Percentiles rank a stretch among this genome's conserved stretches.
Evolutionary conservation across 164 flowering plant species (phyloP).

Genomic region (Stephania cephalantha): DNA sequence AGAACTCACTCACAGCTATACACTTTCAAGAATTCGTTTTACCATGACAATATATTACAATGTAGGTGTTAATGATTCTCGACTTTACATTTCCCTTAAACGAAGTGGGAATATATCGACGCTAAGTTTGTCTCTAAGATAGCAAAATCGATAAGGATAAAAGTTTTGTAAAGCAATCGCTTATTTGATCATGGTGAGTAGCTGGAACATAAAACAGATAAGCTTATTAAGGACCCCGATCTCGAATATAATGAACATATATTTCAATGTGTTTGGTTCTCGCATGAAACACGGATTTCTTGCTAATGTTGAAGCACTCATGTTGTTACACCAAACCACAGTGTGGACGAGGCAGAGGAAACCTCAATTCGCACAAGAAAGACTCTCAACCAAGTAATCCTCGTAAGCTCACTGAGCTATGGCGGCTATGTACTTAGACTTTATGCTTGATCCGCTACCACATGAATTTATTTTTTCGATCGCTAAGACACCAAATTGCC

Average conservation of each 20-base stretch:
- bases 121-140: too few species aligned
- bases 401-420: not conserved
- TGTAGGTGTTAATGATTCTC: too few species aligned
- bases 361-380: not conserved
- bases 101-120: too few species aligned
- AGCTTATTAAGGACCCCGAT: too few species aligned
- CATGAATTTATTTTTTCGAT: too few species aligned
- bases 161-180: not conserved
- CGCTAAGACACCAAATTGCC: too few species aligned
- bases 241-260: too few species aligned
- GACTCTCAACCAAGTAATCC: not conserved
- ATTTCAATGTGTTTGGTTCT: not conserved
- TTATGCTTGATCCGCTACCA: not conserved
- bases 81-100: too few species aligned
- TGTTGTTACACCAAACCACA: not conserved
- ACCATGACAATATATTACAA: too few species aligned
- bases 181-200: not conserved
- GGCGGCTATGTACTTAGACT: not conserved
- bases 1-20: too few species aligned
- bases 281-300: not conserved
- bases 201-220: not conserved
- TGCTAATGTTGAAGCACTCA: not conserved
- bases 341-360: not conserved
- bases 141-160: not conserved
- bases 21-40: too few species aligned